Conservation (phyloP, 345 rosid species). For the Salix viminalis region DNA sequence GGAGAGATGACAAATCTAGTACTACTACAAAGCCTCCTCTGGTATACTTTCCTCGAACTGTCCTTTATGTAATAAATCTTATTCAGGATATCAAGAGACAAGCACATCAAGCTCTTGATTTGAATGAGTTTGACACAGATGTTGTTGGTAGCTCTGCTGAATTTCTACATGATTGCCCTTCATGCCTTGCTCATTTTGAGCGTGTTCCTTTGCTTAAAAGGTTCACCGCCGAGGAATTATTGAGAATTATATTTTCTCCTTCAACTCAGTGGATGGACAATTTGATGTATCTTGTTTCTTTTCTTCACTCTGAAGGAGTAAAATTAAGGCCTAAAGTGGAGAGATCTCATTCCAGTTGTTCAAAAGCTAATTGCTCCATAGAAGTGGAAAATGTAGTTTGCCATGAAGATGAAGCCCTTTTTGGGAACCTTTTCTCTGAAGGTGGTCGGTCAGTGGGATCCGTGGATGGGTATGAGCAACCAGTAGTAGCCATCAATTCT, state of each 20-base stretch:
- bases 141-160: constrained; percentile 26
- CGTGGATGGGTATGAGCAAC: constrained; percentile 65
- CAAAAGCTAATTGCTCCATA: constrained; percentile 50
- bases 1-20: constrained; percentile 62
- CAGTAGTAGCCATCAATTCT: constrained; percentile 43
- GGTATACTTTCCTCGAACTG: constrained; percentile 73
- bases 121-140: constrained; percentile 44
- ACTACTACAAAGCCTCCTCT: constrained; percentile 55
- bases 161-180: constrained; percentile 37
- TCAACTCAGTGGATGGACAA: constrained; percentile 77
- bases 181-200: constrained; percentile 46
- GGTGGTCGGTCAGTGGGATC: constrained; percentile 71
- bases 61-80: constrained; percentile 54
- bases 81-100: constrained; percentile 68
- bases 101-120: constrained; percentile 42
- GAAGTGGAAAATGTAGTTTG: constrained; percentile 72
- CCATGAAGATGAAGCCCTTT: constrained; percentile 95
- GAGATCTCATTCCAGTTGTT: constrained; percentile 50
- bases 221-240: constrained; percentile 53
- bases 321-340: constrained; percentile 69
- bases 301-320: constrained; percentile 75
- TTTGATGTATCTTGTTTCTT: constrained; percentile 58
- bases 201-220: constrained; percentile 62
- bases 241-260: constrained; percentile 62
- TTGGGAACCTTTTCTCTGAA: constrained; percentile 92